A percentile compares a stretch with the other conserved stretches of the same genome.
Conservation (phyloP, 306 rosid species). For the Lathyrus sativus region DNA sequence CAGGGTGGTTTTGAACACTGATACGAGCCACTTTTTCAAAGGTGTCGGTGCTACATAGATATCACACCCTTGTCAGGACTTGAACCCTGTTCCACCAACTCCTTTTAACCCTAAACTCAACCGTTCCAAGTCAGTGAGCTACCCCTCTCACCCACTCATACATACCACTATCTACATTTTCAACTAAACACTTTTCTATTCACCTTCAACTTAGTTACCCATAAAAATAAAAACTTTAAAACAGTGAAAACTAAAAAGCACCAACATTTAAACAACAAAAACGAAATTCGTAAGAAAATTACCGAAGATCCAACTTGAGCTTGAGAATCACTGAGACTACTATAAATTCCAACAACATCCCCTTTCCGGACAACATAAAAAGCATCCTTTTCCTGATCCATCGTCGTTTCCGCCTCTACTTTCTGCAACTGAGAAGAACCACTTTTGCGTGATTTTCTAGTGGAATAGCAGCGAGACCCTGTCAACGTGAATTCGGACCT, state of each 20-base stretch:
- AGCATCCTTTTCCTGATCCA: constrained; percentile 61
- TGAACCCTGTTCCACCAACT: too few species aligned
- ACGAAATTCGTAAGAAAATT: constrained; percentile 34
- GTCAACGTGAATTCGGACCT: constrained; percentile 38
- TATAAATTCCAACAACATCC: constrained; percentile 80
- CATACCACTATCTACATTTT: constrained; percentile 11
- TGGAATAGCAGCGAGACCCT: constrained; percentile 58
- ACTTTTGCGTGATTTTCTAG: constrained; percentile 44
- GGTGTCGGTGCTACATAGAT: too few species aligned
- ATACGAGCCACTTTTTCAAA: too few species aligned
- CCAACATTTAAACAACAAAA: neutral
- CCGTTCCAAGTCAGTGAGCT: too few species aligned
- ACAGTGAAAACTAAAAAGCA: neutral
- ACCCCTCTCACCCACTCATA: too few species aligned
- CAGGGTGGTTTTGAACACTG: too few species aligned
- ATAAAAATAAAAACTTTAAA: neutral
- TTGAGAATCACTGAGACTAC: constrained; percentile 61
- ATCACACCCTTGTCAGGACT: too few species aligned
- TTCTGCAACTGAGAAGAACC: constrained; percentile 40
- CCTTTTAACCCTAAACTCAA: too few species aligned
- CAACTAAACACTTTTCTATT: constrained; percentile 12
- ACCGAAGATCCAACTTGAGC: constrained; percentile 93
- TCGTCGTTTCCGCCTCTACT: constrained; percentile 42
- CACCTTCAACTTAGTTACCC: neutral
- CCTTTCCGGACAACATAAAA: constrained; percentile 90